Percentiles rank a stretch among this genome's conserved stretches.
phyloP scores from a whole-genome alignment of 768 basidiomycete species.

The Suillus hirtellus region DNA sequence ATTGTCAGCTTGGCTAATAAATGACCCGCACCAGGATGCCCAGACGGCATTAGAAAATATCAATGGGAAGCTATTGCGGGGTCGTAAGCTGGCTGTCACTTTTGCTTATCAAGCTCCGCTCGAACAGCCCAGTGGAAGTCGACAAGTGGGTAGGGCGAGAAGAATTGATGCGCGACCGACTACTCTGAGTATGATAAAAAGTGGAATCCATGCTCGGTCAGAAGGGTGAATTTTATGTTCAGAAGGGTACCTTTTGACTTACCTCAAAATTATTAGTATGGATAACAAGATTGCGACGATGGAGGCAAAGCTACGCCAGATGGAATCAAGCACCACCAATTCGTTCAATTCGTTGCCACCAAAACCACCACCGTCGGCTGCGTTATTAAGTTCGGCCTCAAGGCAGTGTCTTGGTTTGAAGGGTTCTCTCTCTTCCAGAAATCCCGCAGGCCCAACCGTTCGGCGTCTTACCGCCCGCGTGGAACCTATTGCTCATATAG shows the following conservation, averaged over 20 bases:
- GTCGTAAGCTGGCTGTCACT: slow-evolving; percentile 88
- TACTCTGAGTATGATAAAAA: slow-evolving; percentile 86
- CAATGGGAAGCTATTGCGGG: slow-evolving; percentile 81
- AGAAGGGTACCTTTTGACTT: slow-evolving; percentile 13
- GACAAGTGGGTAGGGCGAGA: slow-evolving; percentile 36
- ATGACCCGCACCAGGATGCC: slow-evolving; percentile 66
- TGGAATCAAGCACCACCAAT: slow-evolving; percentile 45
- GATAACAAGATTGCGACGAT: slow-evolving; percentile 90
- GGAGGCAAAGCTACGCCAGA: slow-evolving; percentile 90
- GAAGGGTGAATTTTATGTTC: slow-evolving; percentile 36
- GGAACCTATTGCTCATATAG: neutral
- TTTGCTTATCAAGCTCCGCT: slow-evolving; percentile 82
- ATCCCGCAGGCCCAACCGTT: neutral
- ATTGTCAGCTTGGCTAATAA: slow-evolving; percentile 3
- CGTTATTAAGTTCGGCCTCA: neutral
- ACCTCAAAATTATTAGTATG: slow-evolving; percentile 50
- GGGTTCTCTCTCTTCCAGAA: neutral
- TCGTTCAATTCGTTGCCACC: slow-evolving; percentile 21
- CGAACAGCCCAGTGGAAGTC: slow-evolving; percentile 27
- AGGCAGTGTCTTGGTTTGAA: neutral
- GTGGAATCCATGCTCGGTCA: slow-evolving; percentile 48
- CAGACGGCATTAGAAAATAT: slow-evolving; percentile 69
- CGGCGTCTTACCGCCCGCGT: neutral
- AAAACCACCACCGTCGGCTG: slow-evolving; percentile 18
- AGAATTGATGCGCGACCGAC: slow-evolving; percentile 74